These are phyloP conservation scores for Trichoderma atroviride DNA, from an alignment of 2,329 filamentous ascomycete genomes.

Conservation along the genomic window DNA sequence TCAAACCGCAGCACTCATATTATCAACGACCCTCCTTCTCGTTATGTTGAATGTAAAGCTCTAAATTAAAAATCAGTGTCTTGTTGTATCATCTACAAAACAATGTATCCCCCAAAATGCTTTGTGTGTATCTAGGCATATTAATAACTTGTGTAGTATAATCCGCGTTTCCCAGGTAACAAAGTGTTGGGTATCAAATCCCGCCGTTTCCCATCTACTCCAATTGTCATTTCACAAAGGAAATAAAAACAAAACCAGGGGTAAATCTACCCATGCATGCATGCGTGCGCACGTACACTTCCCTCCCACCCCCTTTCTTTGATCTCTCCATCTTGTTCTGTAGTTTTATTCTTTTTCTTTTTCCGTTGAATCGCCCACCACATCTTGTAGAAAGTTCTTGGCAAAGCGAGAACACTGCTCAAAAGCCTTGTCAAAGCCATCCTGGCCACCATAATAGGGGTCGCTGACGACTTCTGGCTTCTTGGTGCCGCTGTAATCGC, in stretches of 20 bases:
- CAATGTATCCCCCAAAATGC: background rate
- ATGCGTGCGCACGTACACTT: background rate
- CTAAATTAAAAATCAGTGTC: background rate
- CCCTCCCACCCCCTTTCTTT: background rate
- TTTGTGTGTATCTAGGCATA: conserved; percentile 16
- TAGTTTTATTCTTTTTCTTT: background rate
- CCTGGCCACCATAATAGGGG: conserved; percentile 86
- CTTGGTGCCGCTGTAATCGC: conserved; percentile 70
- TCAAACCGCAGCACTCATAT: background rate
- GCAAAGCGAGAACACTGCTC: conserved; percentile 80
- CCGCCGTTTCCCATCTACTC: conserved; percentile 10
- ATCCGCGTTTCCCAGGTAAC: background rate
- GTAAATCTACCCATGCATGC: conserved; percentile 4
- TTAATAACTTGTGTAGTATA: conserved; percentile 8
- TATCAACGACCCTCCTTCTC: background rate
- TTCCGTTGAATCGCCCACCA: conserved; percentile 37
- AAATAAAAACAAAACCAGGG: background rate
- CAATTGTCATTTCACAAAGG: conserved; percentile 7
- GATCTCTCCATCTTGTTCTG: background rate
- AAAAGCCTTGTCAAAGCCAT: conserved; percentile 84
- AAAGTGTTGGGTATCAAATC: conserved; percentile 25
- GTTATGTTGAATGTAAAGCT: background rate
- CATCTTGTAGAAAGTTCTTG: conserved; percentile 69
- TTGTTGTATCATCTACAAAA: background rate
- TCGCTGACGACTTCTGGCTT: conserved; percentile 76